Evolutionary conservation across 305 asterid species (phyloP).

Genomic region (Rubia tinctorum): DNA sequence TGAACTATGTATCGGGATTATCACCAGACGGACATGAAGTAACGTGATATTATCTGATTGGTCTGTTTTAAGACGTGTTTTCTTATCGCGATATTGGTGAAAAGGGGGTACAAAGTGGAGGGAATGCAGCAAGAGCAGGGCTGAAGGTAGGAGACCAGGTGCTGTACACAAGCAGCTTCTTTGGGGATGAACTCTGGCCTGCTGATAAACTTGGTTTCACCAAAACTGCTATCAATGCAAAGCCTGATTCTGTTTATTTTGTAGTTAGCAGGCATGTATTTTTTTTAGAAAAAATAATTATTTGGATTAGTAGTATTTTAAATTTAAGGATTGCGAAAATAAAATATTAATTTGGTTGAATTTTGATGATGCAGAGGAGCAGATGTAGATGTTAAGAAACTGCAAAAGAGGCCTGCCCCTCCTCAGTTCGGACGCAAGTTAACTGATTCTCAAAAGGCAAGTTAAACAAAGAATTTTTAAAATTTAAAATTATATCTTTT

Average conservation of each 20-base stretch:
- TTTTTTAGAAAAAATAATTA: background rate
- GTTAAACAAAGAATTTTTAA: no score
- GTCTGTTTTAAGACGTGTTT: background rate
- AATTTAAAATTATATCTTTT: no score
- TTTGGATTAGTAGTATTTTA: background rate
- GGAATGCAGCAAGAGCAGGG: conserved; percentile 97
- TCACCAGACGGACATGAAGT: no score
- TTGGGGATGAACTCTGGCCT: conserved; percentile 98
- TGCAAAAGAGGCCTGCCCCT: conserved; percentile 93
- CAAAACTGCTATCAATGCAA: conserved; percentile 92
- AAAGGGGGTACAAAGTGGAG: conserved; percentile 81
- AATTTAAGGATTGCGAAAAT: background rate
- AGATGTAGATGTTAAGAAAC: conserved; percentile 78
- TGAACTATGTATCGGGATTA: background rate
- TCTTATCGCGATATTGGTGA: background rate
- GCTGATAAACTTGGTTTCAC: conserved; percentile 97
- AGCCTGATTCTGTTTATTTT: conserved; percentile 91
- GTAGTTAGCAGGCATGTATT: conserved; percentile 70
- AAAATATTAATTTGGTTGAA: background rate
- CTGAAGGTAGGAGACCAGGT: conserved; percentile 92
- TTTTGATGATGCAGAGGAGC: conserved; percentile 56
- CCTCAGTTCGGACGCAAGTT: conserved; percentile 88
- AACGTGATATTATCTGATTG: background rate
- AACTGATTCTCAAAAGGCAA: conserved; percentile 82
- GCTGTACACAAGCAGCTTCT: conserved; percentile 94